A percentile compares a stretch with the other conserved stretches of the same genome.
phyloP scores from a whole-genome alignment of 192 early-diverging fungal species.

The Podila epicladia region DNA sequence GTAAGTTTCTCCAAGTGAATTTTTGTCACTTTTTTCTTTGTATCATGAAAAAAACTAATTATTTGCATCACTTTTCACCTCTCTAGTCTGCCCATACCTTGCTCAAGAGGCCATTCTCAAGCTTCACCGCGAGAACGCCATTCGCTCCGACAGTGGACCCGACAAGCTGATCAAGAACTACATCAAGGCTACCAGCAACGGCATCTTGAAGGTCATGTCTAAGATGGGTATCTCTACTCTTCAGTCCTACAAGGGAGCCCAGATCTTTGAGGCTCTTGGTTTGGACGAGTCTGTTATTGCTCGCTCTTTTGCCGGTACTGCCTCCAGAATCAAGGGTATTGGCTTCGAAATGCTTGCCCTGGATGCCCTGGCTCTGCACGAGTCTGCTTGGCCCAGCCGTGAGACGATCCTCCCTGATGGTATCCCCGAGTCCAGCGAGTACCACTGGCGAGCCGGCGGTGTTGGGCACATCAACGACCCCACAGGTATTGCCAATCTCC shows the following conservation, averaged over 20 bases:
- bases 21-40: neutral
- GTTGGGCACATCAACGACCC: slow-evolving; percentile 94
- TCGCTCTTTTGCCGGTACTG: slow-evolving; percentile 96
- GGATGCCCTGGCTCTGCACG: slow-evolving; percentile 89
- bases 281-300: slow-evolving; percentile 87
- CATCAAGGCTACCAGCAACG: slow-evolving; percentile 90
- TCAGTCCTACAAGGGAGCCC: slow-evolving; percentile 98
- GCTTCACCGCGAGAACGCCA: slow-evolving; percentile 83
- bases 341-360: slow-evolving; percentile 79
- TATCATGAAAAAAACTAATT: neutral
- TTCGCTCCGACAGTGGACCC: slow-evolving; percentile 69
- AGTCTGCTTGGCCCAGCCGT: slow-evolving; percentile 80
- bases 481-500: slow-evolving; percentile 84
- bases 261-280: slow-evolving; percentile 98
- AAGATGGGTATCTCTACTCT: slow-evolving; percentile 99
- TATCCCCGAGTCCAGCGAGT: slow-evolving; percentile 95
- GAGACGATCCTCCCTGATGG: slow-evolving; percentile 68
- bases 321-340: slow-evolving; percentile 92
- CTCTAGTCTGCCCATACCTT: slow-evolving; percentile 87
- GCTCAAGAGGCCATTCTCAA: slow-evolving; percentile 91
- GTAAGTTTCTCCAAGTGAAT: slow-evolving; percentile 9
- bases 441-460: slow-evolving; percentile 96
- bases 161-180: slow-evolving; percentile 84
- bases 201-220: slow-evolving; percentile 98
- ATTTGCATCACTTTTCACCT: neutral